These are phyloP conservation scores for Sclerotiophoma versabilis DNA, from an alignment of 2,329 filamentous ascomycete species.

Conservation along the genomic window DNA sequence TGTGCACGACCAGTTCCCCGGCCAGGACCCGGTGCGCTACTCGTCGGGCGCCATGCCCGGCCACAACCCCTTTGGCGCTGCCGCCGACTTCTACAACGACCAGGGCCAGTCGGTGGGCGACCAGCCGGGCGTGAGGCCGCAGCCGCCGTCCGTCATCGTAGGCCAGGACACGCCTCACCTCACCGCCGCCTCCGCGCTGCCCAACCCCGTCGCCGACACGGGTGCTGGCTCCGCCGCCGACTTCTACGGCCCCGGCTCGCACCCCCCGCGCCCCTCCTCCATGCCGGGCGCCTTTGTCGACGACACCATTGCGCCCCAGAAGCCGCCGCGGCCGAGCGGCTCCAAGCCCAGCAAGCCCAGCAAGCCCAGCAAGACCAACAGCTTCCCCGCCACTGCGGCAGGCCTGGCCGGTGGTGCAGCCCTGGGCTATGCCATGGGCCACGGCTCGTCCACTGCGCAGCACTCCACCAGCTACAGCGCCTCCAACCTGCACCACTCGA, in stretches of 20 bases:
- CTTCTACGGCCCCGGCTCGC: slow-evolving; percentile 55
- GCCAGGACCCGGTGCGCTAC: slow-evolving; percentile 59
- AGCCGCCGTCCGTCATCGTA: slow-evolving; percentile 61
- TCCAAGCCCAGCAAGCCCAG: slow-evolving; percentile 32
- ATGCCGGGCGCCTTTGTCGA: slow-evolving; percentile 49
- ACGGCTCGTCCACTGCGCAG: slow-evolving; percentile 39
- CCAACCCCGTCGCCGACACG: slow-evolving; percentile 65
- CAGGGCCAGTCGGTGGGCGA: slow-evolving; percentile 65
- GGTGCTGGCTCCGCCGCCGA: slow-evolving; percentile 66
- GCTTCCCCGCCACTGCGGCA: slow-evolving; percentile 46
- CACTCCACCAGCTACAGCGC: slow-evolving; percentile 35
- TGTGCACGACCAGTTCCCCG: slow-evolving; percentile 65
- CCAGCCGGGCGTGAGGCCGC: slow-evolving; percentile 67
- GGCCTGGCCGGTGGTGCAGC: slow-evolving; percentile 51
- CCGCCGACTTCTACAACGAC: slow-evolving; percentile 69
- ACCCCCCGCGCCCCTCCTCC: slow-evolving; percentile 42
- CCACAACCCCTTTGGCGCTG: slow-evolving; percentile 57
- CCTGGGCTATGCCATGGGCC: slow-evolving; percentile 51
- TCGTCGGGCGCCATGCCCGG: slow-evolving; percentile 55
- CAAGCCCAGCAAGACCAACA: slow-evolving; percentile 35
- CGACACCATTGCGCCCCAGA: slow-evolving; percentile 38
- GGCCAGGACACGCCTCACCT: slow-evolving; percentile 63
- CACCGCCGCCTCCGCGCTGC: slow-evolving; percentile 58
- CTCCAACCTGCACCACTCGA: slow-evolving; percentile 34
- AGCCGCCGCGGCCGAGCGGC: slow-evolving; percentile 40